Percentiles rank a stretch among this genome's conserved stretches.
Evolutionary conservation across 192 early-diverging fungal species (phyloP).

Genomic region (Mortierella alpina): DNA sequence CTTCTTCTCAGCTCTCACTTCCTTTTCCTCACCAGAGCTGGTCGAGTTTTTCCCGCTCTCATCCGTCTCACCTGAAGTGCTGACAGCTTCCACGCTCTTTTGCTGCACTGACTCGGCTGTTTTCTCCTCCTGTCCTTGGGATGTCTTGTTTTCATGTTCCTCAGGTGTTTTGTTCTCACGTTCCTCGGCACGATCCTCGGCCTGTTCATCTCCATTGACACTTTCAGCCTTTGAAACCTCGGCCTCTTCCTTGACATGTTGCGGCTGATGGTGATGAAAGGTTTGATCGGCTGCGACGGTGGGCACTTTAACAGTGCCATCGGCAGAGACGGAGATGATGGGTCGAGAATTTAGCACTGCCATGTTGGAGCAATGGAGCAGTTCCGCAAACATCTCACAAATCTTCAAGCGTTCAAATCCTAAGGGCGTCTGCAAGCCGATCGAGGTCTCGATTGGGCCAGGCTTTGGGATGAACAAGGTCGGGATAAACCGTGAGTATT

Average conservation of each 20-base stretch:
- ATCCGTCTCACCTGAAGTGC: no score
- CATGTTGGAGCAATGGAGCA: slow-evolving; percentile 93
- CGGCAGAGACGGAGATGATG: slow-evolving; percentile 35
- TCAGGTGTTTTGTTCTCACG: background rate
- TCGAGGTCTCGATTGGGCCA: slow-evolving; percentile 77
- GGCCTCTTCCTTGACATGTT: slow-evolving; percentile 21
- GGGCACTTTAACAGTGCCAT: slow-evolving; percentile 31
- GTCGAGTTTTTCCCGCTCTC: no score
- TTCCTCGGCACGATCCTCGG: slow-evolving; percentile 8
- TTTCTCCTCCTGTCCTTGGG: background rate
- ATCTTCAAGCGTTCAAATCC: slow-evolving; percentile 96
- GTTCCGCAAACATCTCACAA: slow-evolving; percentile 98
- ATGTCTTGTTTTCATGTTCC: background rate
- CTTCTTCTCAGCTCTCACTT: background rate
- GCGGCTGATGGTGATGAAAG: slow-evolving; percentile 17
- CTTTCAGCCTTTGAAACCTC: background rate
- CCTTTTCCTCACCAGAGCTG: background rate
- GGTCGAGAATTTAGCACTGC: slow-evolving; percentile 70
- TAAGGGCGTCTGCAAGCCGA: slow-evolving; percentile 83
- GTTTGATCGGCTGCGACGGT: slow-evolving; percentile 16
- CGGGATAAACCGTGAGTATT: background rate
- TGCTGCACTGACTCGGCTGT: background rate
- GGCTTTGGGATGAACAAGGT: slow-evolving; percentile 32
- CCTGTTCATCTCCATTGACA: background rate
- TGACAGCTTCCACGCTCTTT: background rate